Evolutionary conservation across 352 stramenopile genomes (phyloP).

Genomic region (Pythium dissimile): DNA sequence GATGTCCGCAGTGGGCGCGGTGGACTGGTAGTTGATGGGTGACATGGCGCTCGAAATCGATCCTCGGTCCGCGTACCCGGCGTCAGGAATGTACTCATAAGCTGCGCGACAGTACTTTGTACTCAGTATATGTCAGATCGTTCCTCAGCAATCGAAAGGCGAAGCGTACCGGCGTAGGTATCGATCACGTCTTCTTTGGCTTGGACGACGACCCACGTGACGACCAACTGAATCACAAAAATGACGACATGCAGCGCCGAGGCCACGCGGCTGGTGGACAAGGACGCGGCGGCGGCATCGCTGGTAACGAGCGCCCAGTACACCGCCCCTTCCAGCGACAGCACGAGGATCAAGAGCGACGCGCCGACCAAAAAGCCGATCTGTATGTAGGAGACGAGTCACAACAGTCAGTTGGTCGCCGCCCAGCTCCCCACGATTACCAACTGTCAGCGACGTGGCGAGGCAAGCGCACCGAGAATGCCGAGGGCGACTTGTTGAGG

Average conservation of each 20-base stretch:
- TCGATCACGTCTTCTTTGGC: constrained; percentile 84
- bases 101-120: too few relatives aligned
- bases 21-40: constrained; percentile 56
- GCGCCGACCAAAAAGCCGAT: constrained; percentile 72
- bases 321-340: constrained; percentile 63
- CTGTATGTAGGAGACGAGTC: constrained; percentile 35
- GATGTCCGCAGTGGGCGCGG: constrained; percentile 61
- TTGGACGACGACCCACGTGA: constrained; percentile 63
- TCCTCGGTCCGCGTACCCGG: constrained; percentile 36
- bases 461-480: constrained; percentile 73
- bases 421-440: neutral
- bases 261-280: constrained; percentile 40
- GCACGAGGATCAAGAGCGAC: constrained; percentile 58
- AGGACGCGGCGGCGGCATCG: constrained; percentile 19
- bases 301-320: constrained; percentile 40
- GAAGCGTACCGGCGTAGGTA: constrained; percentile 63
- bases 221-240: constrained; percentile 53
- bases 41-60: constrained; percentile 43
- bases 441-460: neutral
- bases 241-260: constrained; percentile 49
- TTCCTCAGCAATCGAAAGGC: neutral
- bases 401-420: neutral
- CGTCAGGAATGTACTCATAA: constrained; percentile 83
- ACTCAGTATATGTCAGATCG: neutral
- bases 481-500: constrained; percentile 77